A percentile compares a stretch with the other conserved stretches of the same genome.
phyloP scores from a whole-genome alignment of 139 green algal genomes.

The Ettlia oleoabundans region DNA sequence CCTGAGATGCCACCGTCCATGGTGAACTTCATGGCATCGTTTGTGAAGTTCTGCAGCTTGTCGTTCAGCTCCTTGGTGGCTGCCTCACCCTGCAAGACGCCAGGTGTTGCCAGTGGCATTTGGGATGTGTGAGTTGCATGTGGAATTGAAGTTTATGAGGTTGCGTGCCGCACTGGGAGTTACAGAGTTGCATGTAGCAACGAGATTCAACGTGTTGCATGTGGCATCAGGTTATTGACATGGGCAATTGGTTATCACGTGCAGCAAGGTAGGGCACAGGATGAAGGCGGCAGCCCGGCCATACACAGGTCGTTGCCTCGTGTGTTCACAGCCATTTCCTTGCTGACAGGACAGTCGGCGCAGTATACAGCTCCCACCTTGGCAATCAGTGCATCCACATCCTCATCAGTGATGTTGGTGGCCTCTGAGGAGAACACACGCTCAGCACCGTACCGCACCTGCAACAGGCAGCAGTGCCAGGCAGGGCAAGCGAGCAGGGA shows the following conservation, averaged over 20 bases:
- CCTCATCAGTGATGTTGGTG: slow-evolving; percentile 81
- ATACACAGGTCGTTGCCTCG: too few relatives aligned
- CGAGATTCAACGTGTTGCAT: too few relatives aligned
- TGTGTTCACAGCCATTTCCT: too few relatives aligned
- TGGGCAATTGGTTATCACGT: too few relatives aligned
- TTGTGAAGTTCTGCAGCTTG: slow-evolving; percentile 96
- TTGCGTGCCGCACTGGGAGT: too few relatives aligned
- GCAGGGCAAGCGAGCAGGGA: too few relatives aligned
- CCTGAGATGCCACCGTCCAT: slow-evolving; percentile 88
- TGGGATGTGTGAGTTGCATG: not conserved
- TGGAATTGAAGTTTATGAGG: too few relatives aligned
- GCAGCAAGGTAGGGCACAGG: too few relatives aligned
- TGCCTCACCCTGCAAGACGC: slow-evolving; percentile 81
- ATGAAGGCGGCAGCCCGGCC: too few relatives aligned
- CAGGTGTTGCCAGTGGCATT: not conserved
- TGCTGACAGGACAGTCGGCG: not conserved
- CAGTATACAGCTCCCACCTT: slow-evolving; percentile 20
- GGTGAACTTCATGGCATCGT: slow-evolving; percentile 94
- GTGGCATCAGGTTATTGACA: too few relatives aligned
- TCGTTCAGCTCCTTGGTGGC: slow-evolving; percentile 92
- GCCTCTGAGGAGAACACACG: slow-evolving; percentile 89
- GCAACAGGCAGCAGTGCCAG: too few relatives aligned
- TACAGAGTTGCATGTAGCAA: too few relatives aligned
- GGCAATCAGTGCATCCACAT: slow-evolving; percentile 96
- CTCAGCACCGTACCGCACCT: slow-evolving; percentile 98